phyloP scores from a whole-genome alignment of 2,329 filamentous ascomycete species.

The Cordyceps tenuipes region DNA sequence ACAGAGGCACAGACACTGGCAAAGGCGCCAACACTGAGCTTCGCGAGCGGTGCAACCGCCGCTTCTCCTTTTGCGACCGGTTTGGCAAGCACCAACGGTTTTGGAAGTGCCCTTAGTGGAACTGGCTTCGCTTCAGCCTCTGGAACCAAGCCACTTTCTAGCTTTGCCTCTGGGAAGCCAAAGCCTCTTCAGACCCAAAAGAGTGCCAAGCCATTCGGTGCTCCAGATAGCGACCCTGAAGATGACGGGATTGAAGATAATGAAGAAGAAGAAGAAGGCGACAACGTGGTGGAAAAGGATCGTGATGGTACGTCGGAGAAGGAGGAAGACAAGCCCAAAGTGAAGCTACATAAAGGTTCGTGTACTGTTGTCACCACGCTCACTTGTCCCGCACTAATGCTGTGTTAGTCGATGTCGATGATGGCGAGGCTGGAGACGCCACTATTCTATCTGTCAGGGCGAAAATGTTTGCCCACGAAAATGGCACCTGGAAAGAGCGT shows the following conservation, averaged over 20 bases:
- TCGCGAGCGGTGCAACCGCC: slow-evolving; percentile 31
- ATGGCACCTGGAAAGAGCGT: slow-evolving; percentile 77
- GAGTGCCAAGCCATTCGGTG: slow-evolving; percentile 66
- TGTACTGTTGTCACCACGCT: slow-evolving; percentile 10
- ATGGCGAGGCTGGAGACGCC: slow-evolving; percentile 76
- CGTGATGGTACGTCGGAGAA: slow-evolving; percentile 40
- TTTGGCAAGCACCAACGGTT: slow-evolving; percentile 35
- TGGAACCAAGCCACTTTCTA: slow-evolving; percentile 44
- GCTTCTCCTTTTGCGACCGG: slow-evolving; percentile 41
- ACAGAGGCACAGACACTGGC: slow-evolving; percentile 21
- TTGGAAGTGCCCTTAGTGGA: slow-evolving; percentile 35
- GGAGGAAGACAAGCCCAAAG: slow-evolving; percentile 48
- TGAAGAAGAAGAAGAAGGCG: slow-evolving; percentile 29
- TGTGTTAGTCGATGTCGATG: slow-evolving; percentile 58
- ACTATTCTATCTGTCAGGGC: slow-evolving; percentile 69
- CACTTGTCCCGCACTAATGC: slow-evolving; percentile 19
- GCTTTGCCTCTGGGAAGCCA: slow-evolving; percentile 59
- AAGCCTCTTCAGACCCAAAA: slow-evolving; percentile 46
- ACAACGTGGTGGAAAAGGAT: slow-evolving; percentile 40
- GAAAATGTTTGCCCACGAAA: slow-evolving; percentile 76
- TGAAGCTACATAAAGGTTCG: slow-evolving; percentile 62
- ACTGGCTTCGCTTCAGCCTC: slow-evolving; percentile 37
- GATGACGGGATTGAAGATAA: slow-evolving; percentile 33
- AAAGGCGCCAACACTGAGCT: slow-evolving; percentile 39
- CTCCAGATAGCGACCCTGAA: slow-evolving; percentile 58